Evolutionary conservation across 768 basidiomycete genomes (phyloP).

Genomic region (Galerina sulciceps): DNA sequence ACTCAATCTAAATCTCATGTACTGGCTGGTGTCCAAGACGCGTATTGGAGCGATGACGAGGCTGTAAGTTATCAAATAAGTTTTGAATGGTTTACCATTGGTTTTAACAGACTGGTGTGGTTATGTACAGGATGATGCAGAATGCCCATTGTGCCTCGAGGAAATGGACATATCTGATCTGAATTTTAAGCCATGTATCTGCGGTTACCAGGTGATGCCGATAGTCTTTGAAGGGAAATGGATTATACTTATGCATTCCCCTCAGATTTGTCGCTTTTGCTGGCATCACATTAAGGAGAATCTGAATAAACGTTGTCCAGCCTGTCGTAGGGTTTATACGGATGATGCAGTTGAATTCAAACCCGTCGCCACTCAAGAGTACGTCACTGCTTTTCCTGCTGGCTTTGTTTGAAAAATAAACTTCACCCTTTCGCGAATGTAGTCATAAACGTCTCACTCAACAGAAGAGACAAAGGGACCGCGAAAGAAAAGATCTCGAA

Average conservation of each 20-base stretch:
- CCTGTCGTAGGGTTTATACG: conserved; percentile 91
- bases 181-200: conserved; percentile 98
- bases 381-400: conserved; percentile 36
- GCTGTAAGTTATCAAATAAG: conserved; percentile 50
- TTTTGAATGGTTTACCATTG: conserved; percentile 4
- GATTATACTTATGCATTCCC: conserved; percentile 13
- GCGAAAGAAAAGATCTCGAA: conserved; percentile 95
- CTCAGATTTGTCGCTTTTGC: conserved; percentile 96
- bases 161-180: conserved; percentile 99
- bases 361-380: conserved; percentile 95
- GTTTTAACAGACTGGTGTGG: conserved; percentile 15
- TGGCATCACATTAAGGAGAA: conserved; percentile 99
- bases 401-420: conserved; percentile 13
- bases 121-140: conserved; percentile 83
- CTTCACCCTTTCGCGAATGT: conserved; percentile 16
- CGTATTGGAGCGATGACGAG: conserved; percentile 96
- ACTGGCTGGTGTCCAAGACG: conserved; percentile 90
- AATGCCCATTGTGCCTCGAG: conserved; percentile 97
- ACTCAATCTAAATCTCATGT: conserved; percentile 86
- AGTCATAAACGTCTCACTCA: conserved; percentile 95
- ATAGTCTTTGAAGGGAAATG: conserved; percentile 1
- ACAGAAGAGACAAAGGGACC: conserved; percentile 93
- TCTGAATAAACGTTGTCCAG: conserved; percentile 94
- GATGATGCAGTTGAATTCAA: conserved; percentile 95
- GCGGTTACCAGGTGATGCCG: conserved; percentile 87